Evolutionary conservation across 2,329 filamentous ascomycete genomes (phyloP), one percentile per base, ranked within the genome.

Genomic region (Phialophora macrospora): DNA sequence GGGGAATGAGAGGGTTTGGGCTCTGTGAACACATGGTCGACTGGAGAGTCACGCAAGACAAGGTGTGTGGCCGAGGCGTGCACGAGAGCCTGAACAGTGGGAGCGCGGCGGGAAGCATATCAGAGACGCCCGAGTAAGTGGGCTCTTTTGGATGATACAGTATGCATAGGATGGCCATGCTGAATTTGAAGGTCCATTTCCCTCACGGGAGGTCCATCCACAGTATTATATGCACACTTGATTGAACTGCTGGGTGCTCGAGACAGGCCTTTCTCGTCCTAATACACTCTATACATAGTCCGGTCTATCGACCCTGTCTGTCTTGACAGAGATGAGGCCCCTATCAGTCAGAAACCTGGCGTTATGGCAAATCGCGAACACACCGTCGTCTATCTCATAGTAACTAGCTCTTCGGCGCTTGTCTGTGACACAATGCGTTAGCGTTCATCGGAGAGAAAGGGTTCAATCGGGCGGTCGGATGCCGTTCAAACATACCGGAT

Each of bases 391-490:
- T 69, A 75, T 70, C 69, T 63, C 71, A 75, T 61, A 7, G 74
- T 76, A 32, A 76, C 74, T 68, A 92, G 75, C 79, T 92, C 90
- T 78, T 92, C 90, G 1, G 90, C 87, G 72, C 88, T 90, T 12
- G 90, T 92, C 67, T 69, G 41, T 59, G 38, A n/a, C 2, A 44
- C 12, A 20, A 34, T 57, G 41, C 24, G 60, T 69, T 44, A 69
- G 67, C 34, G 26, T 26, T 26, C 26, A 22, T 14, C 17, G 8
- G 8, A 8, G 2, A 38, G 22, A 6, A 22, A 44, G 8, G 9
- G 11, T 32, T 44, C n/a, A 48, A 24, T 6, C 22, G 38, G n/a
- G 38, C 8, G 5, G 38, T 9, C 24, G n/a, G 12, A 61, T 4
- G 22, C 9, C 1, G 30, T 20, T 7, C 3, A 20, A 20, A 65